phyloP scores from a whole-genome alignment of 2,329 filamentous ascomycete species.

The Boeremia exigua region DNA sequence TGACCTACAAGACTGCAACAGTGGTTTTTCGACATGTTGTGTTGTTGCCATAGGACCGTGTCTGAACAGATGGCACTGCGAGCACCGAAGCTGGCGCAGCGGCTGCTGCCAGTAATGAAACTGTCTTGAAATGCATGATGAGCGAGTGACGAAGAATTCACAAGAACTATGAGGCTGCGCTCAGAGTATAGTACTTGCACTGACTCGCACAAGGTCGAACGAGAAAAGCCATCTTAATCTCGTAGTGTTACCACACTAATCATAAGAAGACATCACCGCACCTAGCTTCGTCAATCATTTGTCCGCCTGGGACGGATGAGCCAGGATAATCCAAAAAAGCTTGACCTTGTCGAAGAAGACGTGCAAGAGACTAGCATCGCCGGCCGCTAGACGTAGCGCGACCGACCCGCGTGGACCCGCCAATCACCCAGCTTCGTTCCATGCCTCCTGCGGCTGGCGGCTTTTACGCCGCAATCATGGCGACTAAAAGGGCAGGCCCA shows the following conservation, averaged over 20 bases:
- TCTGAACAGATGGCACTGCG: slow-evolving; percentile 24
- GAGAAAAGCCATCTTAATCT: background rate
- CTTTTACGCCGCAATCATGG: background rate
- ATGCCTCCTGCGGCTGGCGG: background rate
- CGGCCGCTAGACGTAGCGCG: background rate
- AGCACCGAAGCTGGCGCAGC: slow-evolving; percentile 1
- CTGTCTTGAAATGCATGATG: slow-evolving; percentile 3
- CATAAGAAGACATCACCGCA: background rate
- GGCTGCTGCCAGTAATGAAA: background rate
- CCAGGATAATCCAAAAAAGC: background rate
- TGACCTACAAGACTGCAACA: slow-evolving; percentile 41
- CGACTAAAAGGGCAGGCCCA: background rate
- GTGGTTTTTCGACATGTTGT: slow-evolving; percentile 42
- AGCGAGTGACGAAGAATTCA: background rate
- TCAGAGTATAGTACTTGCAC: background rate
- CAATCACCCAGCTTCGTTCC: background rate
- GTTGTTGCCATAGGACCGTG: slow-evolving; percentile 24
- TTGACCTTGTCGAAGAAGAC: background rate
- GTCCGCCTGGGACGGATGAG: background rate
- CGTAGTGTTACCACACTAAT: slow-evolving; percentile 6
- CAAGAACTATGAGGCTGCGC: background rate
- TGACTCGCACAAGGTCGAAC: background rate
- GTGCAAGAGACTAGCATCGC: background rate
- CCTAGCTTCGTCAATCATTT: background rate
- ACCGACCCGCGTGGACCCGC: background rate